Evolutionary conservation across 805 yeast genomes (phyloP).

Genomic region (Isabelozyma pseudorhagii): DNA sequence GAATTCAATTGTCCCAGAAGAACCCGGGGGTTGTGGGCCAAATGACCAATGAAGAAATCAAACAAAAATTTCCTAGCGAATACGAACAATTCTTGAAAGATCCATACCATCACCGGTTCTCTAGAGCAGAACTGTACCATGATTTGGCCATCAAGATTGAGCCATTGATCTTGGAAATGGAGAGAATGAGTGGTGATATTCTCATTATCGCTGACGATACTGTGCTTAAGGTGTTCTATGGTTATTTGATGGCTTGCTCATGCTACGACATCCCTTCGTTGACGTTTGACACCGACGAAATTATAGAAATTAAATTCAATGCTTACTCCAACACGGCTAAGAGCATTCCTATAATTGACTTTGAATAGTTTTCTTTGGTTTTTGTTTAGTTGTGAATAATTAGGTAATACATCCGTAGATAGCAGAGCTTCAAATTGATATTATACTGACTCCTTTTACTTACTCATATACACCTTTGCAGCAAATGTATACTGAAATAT

Average conservation of each 20-base stretch:
- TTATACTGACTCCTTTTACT: too few species aligned
- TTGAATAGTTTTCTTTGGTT: slow-evolving; percentile 1
- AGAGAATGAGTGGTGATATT: slow-evolving; percentile 83
- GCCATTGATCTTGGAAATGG: slow-evolving; percentile 90
- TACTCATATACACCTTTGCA: too few species aligned
- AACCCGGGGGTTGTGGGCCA: slow-evolving; percentile 88
- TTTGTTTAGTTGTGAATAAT: background rate
- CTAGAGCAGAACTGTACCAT: slow-evolving; percentile 93
- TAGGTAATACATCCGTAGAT: background rate
- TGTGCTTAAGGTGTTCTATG: slow-evolving; percentile 83
- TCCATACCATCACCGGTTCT: slow-evolving; percentile 90
- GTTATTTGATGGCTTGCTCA: slow-evolving; percentile 90
- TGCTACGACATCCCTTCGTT: slow-evolving; percentile 82
- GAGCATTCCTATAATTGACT: slow-evolving; percentile 29
- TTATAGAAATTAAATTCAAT: slow-evolving; percentile 82
- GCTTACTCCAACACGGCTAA: slow-evolving; percentile 77
- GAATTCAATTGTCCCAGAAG: slow-evolving; percentile 81
- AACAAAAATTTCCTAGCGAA: slow-evolving; percentile 63
- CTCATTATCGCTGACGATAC: slow-evolving; percentile 92
- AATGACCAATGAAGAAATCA: slow-evolving; percentile 58
- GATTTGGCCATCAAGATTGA: slow-evolving; percentile 94
- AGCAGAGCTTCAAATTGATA: too few species aligned
- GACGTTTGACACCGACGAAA: slow-evolving; percentile 74
- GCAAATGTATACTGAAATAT: too few species aligned
- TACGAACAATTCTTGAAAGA: slow-evolving; percentile 62